phyloP scores from a whole-genome alignment of 192 early-diverging fungal genomes.

The Phlyctochytrium planicorne region DNA sequence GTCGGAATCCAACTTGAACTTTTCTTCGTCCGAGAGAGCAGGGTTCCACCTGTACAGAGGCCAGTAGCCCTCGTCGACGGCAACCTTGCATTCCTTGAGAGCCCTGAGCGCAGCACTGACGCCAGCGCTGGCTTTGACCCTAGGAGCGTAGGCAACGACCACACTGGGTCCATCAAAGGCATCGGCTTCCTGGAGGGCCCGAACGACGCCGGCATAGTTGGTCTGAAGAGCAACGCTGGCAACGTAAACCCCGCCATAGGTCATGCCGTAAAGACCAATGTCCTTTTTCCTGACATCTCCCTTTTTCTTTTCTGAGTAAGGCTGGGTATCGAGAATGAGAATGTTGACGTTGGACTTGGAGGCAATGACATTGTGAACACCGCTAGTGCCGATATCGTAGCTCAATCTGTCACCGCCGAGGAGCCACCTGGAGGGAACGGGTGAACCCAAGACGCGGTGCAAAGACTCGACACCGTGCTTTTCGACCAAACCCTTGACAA shows the following conservation, averaged over 20 bases:
- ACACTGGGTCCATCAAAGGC: constrained; percentile 84
- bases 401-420: constrained; percentile 85
- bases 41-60: constrained; percentile 97
- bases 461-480: constrained; percentile 33
- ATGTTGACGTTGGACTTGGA: constrained; percentile 85
- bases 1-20: constrained; percentile 73
- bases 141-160: constrained; percentile 84
- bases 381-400: constrained; percentile 83
- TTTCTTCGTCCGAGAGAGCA: constrained; percentile 52
- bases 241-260: constrained; percentile 86
- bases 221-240: constrained; percentile 87
- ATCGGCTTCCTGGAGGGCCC: constrained; percentile 88
- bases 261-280: constrained; percentile 94
- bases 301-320: constrained; percentile 65
- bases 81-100: constrained; percentile 86
- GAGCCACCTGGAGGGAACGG: constrained; percentile 78
- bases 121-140: constrained; percentile 21
- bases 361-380: constrained; percentile 87
- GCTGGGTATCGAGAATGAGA: constrained; percentile 84
- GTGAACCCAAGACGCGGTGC: background rate
- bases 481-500: constrained; percentile 33
- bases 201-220: constrained; percentile 84
- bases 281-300: constrained; percentile 79
- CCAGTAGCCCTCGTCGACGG: constrained; percentile 89
- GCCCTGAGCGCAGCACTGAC: constrained; percentile 59